Evolutionary conservation across 2,329 filamentous ascomycete genomes (phyloP).

Genomic region (Penicillium sclerotigenum): DNA sequence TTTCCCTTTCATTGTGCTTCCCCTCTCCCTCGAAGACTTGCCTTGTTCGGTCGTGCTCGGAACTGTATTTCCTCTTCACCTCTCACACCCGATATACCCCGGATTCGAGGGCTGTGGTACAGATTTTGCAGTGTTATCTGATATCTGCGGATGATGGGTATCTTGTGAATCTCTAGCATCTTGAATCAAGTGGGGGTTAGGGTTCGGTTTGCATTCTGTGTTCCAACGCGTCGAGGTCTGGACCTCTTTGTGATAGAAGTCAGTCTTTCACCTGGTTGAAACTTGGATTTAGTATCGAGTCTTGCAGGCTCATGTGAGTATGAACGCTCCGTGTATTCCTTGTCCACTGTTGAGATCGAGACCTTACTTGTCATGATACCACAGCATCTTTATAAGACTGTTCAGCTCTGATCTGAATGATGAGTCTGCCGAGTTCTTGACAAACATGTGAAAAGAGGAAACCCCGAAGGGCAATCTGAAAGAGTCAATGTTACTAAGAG

Average conservation of each 20-base stretch:
- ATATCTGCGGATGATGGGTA: background rate
- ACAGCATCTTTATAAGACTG: background rate
- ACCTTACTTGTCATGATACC: background rate
- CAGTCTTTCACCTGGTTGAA: background rate
- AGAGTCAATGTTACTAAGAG: background rate
- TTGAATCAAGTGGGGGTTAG: background rate
- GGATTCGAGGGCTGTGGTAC: conserved; percentile 9
- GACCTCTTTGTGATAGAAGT: background rate
- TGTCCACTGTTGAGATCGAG: background rate
- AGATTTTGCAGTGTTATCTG: background rate
- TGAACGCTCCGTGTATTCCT: background rate
- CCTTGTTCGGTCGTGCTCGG: conserved; percentile 8
- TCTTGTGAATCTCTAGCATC: background rate
- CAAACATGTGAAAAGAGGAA: background rate
- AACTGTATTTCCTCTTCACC: background rate
- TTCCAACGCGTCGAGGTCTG: conserved; percentile 1
- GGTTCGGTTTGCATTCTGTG: background rate
- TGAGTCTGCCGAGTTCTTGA: background rate
- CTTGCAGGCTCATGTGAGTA: background rate
- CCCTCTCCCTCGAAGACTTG: conserved; percentile 10
- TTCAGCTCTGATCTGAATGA: background rate
- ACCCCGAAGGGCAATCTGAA: background rate
- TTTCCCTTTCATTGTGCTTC: conserved; percentile 4
- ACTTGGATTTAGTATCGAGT: conserved; percentile 1
- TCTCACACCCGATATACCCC: conserved; percentile 6